These are phyloP conservation scores for Tylopilus sp. DNA, from an alignment of 768 basidiomycete species.

Conservation along the genomic window DNA sequence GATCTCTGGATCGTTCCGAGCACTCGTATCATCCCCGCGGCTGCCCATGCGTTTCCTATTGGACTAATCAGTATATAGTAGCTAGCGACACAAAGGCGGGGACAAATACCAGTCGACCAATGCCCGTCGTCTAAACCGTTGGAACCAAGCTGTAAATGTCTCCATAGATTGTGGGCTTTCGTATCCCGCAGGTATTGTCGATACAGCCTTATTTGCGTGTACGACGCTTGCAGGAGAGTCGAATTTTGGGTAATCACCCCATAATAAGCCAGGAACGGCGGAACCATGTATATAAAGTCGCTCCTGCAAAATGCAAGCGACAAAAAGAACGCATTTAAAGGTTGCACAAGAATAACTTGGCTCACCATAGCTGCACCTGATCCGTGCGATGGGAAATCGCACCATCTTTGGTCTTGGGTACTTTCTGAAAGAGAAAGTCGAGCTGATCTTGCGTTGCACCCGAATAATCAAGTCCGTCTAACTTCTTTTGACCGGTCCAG, in stretches of 20 bases:
- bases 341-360: neutral
- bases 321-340: neutral
- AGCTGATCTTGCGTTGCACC: constrained; percentile 66
- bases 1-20: constrained; percentile 69
- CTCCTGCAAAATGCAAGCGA: constrained; percentile 47
- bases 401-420: constrained; percentile 65
- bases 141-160: constrained; percentile 64
- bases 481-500: constrained; percentile 39
- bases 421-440: constrained; percentile 52
- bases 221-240: constrained; percentile 58
- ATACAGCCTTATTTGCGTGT: constrained; percentile 71
- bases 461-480: constrained; percentile 51
- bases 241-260: constrained; percentile 58
- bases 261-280: constrained; percentile 85
- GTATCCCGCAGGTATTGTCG: constrained; percentile 58
- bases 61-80: neutral
- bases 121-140: constrained; percentile 57
- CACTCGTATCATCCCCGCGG: constrained; percentile 83
- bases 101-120: constrained; percentile 67
- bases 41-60: constrained; percentile 85
- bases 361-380: constrained; percentile 70
- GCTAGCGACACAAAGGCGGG: neutral
- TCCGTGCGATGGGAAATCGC: constrained; percentile 76
- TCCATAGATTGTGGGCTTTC: constrained; percentile 58
- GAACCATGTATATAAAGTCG: constrained; percentile 83